Evolutionary conservation across 352 stramenopile genomes (phyloP), one percentile per base, ranked within the genome.

Genomic region (Phytophthora agathidicida): DNA sequence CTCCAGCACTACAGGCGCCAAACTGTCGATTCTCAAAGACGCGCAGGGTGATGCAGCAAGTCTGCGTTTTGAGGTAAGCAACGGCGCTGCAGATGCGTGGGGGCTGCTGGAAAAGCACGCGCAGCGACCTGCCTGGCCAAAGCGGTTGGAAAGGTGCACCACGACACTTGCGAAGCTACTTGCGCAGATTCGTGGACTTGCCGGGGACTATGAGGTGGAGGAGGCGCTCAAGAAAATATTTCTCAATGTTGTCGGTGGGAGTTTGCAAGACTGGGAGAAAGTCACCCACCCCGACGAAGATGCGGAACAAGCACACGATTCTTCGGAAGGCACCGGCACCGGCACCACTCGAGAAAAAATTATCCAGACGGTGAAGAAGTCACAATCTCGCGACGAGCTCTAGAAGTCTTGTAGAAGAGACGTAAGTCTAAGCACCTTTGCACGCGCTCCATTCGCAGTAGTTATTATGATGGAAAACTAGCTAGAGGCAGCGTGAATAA

Each of bases 11-110:
- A 89, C 75, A 5, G 52, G 57, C 4, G 22, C 32, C 10, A 69
- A 47, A 8, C 42, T 91, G 7, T 23, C 48, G 5, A 53, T 48
- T 22, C 32, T 73, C 2, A 42, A 51, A 9, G 49, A 69, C 11
- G 19, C 38, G 13, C 39, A 51, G n/a, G 19, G 46, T n/a, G 43
- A 55, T 10, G 31, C 38, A 10, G 41, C 37, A 10, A 55, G 22
- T 10, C 31, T 87, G 19, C 56, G 41, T 5, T 73, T 91, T 48
- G 44, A 66, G 16, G 8, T 65, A 4, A 50, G 63, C 36, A 86
- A 87, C 41, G 39, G 36, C 7, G 67, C 89, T 43, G 82, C 79
- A 0, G 71, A 84, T 24, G 71, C 66, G 8, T 89, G 77, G 79
- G 68, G 79, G 11, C 45, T 76, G 22, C 57, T 91, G 10, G 61